phyloP scores from a whole-genome alignment of 2,329 filamentous ascomycete species.

The Rosellinia necatrix region DNA sequence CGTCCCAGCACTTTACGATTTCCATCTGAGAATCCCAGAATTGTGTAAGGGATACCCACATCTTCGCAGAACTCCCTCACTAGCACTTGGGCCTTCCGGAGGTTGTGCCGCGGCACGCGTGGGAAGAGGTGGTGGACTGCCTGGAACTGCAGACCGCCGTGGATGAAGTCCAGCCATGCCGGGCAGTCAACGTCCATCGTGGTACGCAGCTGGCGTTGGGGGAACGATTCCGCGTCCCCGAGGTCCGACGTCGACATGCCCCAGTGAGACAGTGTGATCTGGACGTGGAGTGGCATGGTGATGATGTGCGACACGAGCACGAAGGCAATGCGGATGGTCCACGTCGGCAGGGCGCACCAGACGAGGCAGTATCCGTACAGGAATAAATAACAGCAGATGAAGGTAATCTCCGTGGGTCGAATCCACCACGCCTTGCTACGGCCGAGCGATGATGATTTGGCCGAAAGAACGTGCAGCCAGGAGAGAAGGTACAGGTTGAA shows the following conservation, averaged over 20 bases:
- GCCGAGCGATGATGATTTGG: conserved; percentile 59
- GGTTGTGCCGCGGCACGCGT: conserved; percentile 68
- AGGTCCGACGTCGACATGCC: conserved; percentile 71
- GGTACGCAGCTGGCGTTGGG: conserved; percentile 71
- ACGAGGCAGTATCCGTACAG: conserved; percentile 70
- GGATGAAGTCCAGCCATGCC: conserved; percentile 71
- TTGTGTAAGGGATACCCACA: conserved; percentile 64
- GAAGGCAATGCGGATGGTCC: conserved; percentile 62
- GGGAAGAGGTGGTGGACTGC: conserved; percentile 73
- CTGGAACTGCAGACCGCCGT: conserved; percentile 74
- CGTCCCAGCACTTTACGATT: conserved; percentile 61
- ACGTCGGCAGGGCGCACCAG: conserved; percentile 63
- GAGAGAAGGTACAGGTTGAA: conserved; percentile 75
- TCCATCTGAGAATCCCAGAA: conserved; percentile 65
- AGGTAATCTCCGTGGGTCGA: conserved; percentile 66
- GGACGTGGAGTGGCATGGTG: conserved; percentile 71
- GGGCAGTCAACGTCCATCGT: conserved; percentile 77
- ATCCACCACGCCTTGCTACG: conserved; percentile 66
- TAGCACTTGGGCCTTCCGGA: conserved; percentile 61
- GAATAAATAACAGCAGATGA: conserved; percentile 69
- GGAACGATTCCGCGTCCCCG: conserved; percentile 67
- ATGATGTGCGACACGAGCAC: conserved; percentile 67
- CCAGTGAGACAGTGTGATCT: conserved; percentile 75
- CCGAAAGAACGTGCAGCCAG: conserved; percentile 66
- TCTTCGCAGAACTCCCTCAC: conserved; percentile 68